These are phyloP conservation scores for Calocybe cyanea DNA, from an alignment of 768 basidiomycete genomes.

Conservation along the genomic window DNA sequence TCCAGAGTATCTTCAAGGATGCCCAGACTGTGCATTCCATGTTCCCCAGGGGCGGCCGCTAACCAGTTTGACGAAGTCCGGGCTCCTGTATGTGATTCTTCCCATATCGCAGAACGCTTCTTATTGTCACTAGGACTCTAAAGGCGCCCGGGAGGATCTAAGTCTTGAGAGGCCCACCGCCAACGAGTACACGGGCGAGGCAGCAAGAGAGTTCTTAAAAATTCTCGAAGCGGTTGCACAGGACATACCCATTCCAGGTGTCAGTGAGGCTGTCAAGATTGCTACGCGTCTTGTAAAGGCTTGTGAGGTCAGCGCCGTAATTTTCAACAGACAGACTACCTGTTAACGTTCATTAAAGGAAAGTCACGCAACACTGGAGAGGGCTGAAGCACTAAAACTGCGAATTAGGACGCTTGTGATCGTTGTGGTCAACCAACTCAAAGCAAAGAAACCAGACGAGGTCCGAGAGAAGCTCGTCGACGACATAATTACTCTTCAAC, in stretches of 20 bases:
- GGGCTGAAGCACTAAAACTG: constrained; percentile 8
- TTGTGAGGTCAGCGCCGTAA: constrained; percentile 7
- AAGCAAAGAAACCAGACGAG: constrained; percentile 4
- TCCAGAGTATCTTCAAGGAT: no score
- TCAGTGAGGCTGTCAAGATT: constrained; percentile 1
- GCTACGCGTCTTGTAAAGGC: constrained; percentile 5
- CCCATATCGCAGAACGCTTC: no score
- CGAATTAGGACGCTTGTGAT: constrained; percentile 7
- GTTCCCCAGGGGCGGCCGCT: no score
- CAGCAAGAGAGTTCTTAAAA: constrained; percentile 5
- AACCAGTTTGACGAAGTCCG: no score
- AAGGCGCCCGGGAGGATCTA: no score
- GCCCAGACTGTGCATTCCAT: no score
- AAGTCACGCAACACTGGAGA: constrained; percentile 1
- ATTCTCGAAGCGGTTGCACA: constrained; percentile 6
- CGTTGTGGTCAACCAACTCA: constrained; percentile 6
- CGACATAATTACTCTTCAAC: constrained; percentile 1
- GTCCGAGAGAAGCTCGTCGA: not conserved
- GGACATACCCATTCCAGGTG: constrained; percentile 6
- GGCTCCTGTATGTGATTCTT: no score
- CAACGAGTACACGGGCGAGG: constrained; percentile 6
- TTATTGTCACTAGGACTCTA: no score
- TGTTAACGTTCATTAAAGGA: constrained; percentile 4
- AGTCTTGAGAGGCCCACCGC: not conserved
- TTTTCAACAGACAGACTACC: not conserved